phyloP scores from a whole-genome alignment of 2,329 filamentous ascomycete genomes.

The Pseudogymnoascus sp. region DNA sequence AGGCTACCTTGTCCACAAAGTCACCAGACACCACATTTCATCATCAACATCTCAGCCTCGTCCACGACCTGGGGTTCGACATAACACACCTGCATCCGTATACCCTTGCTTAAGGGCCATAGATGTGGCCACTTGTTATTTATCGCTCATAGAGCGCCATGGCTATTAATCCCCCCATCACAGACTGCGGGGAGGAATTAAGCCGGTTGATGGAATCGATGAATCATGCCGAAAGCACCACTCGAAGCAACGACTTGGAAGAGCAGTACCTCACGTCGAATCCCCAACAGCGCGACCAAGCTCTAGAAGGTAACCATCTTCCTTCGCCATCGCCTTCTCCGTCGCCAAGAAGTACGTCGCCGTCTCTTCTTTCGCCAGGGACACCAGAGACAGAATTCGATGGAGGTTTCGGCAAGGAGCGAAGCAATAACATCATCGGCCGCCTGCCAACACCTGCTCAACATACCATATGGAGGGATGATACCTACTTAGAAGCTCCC shows the following conservation, averaged over 20 bases:
- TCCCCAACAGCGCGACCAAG: not conserved
- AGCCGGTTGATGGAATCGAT: constrained; percentile 1
- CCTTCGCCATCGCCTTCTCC: constrained; percentile 24
- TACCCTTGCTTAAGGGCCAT: not conserved
- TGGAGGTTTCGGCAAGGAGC: not conserved
- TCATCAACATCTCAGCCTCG: constrained; percentile 9
- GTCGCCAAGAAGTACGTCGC: constrained; percentile 21
- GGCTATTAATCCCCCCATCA: not conserved
- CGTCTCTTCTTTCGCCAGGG: constrained; percentile 15
- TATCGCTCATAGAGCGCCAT: constrained; percentile 7
- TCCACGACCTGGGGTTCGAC: not conserved
- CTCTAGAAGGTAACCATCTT: constrained; percentile 19
- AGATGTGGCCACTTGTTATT: not conserved
- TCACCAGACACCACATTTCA: constrained; percentile 6
- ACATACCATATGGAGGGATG: not conserved
- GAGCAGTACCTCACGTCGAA: not conserved
- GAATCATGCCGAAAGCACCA: not conserved
- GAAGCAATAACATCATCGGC: not conserved
- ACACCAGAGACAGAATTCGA: constrained; percentile 1
- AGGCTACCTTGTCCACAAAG: not conserved
- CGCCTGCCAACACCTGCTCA: not conserved
- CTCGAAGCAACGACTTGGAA: not conserved
- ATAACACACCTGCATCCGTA: not conserved
- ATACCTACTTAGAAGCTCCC: not conserved
- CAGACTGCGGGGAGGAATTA: constrained; percentile 1